These are phyloP conservation scores for Flaveria linearis DNA, from an alignment of 129 eudicot genomes.

Conservation along the genomic window DNA sequence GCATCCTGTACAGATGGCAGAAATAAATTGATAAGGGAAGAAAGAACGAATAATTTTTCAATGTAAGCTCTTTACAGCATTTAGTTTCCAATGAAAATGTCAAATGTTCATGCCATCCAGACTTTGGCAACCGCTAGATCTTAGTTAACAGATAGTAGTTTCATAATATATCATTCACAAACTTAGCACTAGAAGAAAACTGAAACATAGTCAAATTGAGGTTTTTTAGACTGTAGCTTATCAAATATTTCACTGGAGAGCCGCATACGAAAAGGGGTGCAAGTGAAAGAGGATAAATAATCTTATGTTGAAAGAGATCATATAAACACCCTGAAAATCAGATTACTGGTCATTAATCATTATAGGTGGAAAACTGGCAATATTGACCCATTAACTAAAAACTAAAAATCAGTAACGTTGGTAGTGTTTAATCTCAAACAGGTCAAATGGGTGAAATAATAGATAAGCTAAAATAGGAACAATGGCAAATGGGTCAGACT, in stretches of 20 bases:
- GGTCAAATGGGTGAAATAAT: background rate
- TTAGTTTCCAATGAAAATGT: background rate
- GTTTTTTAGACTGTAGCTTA: slow-evolving; percentile 2
- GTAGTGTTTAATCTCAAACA: background rate
- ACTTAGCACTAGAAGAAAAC: background rate
- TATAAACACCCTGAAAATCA: background rate
- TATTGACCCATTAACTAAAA: background rate
- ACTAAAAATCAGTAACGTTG: background rate
- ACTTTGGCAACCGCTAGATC: background rate
- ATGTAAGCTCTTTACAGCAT: background rate
- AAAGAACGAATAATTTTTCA: slow-evolving; percentile 7
- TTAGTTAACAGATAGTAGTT: background rate
- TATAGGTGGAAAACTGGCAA: background rate
- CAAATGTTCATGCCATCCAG: background rate
- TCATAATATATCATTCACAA: background rate
- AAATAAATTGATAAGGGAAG: slow-evolving; percentile 1
- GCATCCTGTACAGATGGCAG: slow-evolving; percentile 38
- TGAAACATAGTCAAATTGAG: background rate
- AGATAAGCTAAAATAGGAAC: background rate
- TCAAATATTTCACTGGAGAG: slow-evolving; percentile 5
- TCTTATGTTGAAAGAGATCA: background rate
- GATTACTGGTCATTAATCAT: background rate
- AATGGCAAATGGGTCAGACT: background rate
- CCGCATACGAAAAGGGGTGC: background rate
- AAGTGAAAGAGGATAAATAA: background rate